Conservation (phyloP, 2,329 filamentous ascomycete species). For the Clarireedia homoeocarpa region DNA sequence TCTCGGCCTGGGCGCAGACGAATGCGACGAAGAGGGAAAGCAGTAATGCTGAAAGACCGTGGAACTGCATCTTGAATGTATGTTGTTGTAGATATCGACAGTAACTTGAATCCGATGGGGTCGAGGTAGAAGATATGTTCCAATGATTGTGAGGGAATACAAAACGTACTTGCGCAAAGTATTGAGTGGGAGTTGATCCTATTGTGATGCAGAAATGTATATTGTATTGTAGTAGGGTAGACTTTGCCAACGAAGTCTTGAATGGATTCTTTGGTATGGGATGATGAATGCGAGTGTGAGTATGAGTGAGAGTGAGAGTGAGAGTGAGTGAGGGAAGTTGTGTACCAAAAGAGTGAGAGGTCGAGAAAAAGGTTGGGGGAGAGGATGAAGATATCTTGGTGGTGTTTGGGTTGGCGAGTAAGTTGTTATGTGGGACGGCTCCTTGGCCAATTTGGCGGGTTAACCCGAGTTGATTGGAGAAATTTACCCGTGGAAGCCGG, state of each 20-base stretch:
- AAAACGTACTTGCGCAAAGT: not conserved
- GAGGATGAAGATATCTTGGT: no score
- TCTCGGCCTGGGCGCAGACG: not conserved
- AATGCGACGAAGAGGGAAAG: constrained; percentile 6
- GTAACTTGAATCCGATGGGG: not conserved
- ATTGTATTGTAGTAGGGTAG: not conserved
- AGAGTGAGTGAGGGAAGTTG: not conserved
- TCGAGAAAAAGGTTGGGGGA: no score
- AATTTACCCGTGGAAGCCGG: no score
- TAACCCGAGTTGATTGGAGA: no score
- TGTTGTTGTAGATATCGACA: not conserved
- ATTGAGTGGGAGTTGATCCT: not conserved
- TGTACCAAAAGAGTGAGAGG: not conserved
- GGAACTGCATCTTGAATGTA: constrained; percentile 7
- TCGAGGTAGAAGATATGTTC: not conserved
- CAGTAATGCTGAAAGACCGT: constrained; percentile 1
- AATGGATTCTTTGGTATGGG: not conserved
- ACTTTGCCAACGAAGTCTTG: constrained; percentile 11
- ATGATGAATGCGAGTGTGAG: not conserved
- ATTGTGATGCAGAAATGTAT: not conserved
- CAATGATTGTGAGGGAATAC: not conserved
- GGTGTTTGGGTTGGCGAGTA: no score
- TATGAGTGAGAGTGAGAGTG: not conserved
- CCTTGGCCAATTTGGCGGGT: no score
- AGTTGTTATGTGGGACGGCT: no score